A percentile compares a stretch with the other conserved stretches of the same genome.
phyloP scores from a whole-genome alignment of 2,329 filamentous ascomycete species.

The Byssothecium circinans region DNA sequence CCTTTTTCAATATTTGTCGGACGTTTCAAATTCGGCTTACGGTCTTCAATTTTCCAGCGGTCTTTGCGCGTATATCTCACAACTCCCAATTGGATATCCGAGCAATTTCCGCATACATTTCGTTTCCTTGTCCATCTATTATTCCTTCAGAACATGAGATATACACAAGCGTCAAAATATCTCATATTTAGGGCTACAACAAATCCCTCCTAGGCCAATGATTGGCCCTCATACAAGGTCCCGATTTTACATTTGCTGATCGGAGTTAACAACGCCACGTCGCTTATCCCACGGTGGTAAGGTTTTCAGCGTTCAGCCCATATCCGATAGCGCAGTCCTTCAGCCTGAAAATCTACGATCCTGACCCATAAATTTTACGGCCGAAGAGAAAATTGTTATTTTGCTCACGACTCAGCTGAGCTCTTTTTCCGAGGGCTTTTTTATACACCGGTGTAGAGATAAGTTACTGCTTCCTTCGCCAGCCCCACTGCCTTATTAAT shows the following conservation, averaged over 20 bases:
- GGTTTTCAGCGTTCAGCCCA: too few species aligned
- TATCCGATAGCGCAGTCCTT: too few species aligned
- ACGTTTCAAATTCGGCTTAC: not conserved
- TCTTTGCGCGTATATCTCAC: not conserved
- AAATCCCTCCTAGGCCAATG: not conserved
- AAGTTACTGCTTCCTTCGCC: too few species aligned
- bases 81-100: not conserved
- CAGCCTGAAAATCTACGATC: not conserved
- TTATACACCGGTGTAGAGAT: too few species aligned
- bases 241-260: not conserved
- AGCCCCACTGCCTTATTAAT: too few species aligned
- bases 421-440: not conserved
- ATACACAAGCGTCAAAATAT: too few species aligned
- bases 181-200: not conserved
- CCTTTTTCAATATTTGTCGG: not conserved
- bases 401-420: not conserved
- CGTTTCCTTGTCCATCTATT: not conserved
- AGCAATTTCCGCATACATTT: not conserved
- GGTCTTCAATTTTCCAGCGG: not conserved
- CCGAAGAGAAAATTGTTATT: not conserved
- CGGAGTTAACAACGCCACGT: not conserved
- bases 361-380: not conserved
- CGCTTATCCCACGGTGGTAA: too few species aligned
- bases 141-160: too few species aligned
- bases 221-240: not conserved